Percentiles rank a stretch among this genome's conserved stretches.
Conservation (phyloP, 345 rosid genomes). For the Cardamine occulta region DNA sequence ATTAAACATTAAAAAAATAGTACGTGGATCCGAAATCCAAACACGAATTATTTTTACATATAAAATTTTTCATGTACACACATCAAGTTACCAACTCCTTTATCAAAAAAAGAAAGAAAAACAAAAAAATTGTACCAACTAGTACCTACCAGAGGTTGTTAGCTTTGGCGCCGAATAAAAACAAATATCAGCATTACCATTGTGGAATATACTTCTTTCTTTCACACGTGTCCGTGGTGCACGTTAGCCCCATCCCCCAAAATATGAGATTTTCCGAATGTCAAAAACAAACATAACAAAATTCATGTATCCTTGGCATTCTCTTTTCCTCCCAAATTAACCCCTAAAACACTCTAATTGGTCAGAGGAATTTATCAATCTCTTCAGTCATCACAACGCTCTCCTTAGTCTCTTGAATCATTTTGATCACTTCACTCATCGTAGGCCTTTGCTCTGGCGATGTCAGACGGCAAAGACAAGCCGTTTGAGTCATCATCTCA, state of each 20-base stretch:
- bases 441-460: conserved; percentile 84
- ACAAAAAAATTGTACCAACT: neutral
- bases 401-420: conserved; percentile 80
- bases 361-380: conserved; percentile 14
- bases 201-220: neutral
- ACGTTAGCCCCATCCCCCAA: conserved; percentile 11
- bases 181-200: neutral
- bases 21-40: too few species aligned
- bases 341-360: neutral
- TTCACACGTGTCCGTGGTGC: neutral
- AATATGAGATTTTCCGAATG: neutral
- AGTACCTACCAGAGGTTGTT: neutral
- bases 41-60: too few species aligned
- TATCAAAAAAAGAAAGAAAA: too few species aligned
- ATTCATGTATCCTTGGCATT: neutral
- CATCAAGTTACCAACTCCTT: neutral
- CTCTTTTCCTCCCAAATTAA: neutral
- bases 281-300: conserved; percentile 4
- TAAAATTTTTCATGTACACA: too few species aligned
- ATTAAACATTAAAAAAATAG: too few species aligned
- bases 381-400: conserved; percentile 43
- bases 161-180: conserved; percentile 6
- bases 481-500: conserved; percentile 80
- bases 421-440: conserved; percentile 80
- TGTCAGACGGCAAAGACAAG: conserved; percentile 71